Percentiles rank a stretch among this genome's conserved stretches.
These are phyloP conservation scores for Cercospora janseana DNA, from an alignment of 2,329 filamentous ascomycete species.

Conservation along the genomic window DNA sequence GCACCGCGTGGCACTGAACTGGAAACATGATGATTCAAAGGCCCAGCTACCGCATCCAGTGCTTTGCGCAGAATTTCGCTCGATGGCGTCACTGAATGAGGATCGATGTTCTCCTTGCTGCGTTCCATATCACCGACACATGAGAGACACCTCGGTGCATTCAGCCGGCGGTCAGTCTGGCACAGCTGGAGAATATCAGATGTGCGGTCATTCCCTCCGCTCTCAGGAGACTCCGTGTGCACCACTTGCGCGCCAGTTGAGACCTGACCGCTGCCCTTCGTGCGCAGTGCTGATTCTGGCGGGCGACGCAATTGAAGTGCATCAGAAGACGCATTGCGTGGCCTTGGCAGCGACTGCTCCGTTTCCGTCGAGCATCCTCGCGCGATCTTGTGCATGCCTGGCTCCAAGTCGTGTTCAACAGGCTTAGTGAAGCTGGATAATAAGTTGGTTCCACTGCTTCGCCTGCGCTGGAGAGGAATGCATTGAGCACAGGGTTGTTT, in stretches of 20 bases:
- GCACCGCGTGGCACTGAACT: background rate
- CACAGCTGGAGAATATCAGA: slow-evolving; percentile 29
- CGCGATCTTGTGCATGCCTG: too few species aligned
- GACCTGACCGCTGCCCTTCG: too few species aligned
- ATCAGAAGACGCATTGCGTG: too few species aligned
- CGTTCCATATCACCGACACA: background rate
- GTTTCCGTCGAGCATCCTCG: too few species aligned
- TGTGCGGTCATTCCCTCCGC: slow-evolving; percentile 20
- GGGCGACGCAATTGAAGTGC: too few species aligned
- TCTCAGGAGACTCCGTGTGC: background rate
- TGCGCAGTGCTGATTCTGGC: too few species aligned
- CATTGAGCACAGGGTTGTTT: too few species aligned
- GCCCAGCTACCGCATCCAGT: background rate
- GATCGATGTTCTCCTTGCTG: slow-evolving; percentile 25
- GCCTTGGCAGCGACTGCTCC: too few species aligned
- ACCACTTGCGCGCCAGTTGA: background rate
- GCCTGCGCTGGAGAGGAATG: too few species aligned
- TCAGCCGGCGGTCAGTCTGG: background rate
- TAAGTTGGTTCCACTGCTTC: too few species aligned
- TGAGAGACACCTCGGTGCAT: slow-evolving; percentile 1
- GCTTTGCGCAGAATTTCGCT: slow-evolving; percentile 26
- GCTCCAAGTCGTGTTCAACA: too few species aligned
- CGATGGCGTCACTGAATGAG: slow-evolving; percentile 22
- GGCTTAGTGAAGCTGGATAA: too few species aligned
- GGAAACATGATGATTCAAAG: background rate